These are phyloP conservation scores for Deinandra increscens DNA, from an alignment of 129 eudicot genomes.

Conservation along the genomic window DNA sequence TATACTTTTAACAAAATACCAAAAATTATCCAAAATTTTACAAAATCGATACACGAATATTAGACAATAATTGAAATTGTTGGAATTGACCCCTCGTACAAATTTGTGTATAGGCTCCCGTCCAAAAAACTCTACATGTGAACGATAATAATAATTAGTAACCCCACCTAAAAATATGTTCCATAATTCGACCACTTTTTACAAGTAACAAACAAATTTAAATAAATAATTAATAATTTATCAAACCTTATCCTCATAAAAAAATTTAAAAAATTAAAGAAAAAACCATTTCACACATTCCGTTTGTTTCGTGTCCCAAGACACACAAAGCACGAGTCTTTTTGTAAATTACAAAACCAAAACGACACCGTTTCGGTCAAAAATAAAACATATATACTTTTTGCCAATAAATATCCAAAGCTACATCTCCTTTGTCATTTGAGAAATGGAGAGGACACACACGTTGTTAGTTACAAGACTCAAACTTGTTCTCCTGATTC, in stretches of 20 bases:
- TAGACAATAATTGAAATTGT: neutral
- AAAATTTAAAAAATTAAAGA: neutral
- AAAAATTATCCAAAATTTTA: constrained; percentile 25
- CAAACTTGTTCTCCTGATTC: constrained; percentile 24
- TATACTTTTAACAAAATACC: neutral
- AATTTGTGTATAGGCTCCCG: constrained; percentile 29
- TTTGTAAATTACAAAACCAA: constrained; percentile 1
- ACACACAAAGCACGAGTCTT: neutral
- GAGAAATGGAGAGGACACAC: constrained; percentile 35
- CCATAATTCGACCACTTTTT: neutral
- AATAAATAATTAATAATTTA: neutral
- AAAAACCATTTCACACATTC: neutral
- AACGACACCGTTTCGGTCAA: neutral
- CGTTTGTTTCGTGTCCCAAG: neutral
- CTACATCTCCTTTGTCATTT: constrained; percentile 16
- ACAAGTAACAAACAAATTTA: neutral
- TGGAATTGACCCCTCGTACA: constrained; percentile 35
- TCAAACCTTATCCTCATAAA: neutral
- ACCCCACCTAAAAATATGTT: constrained; percentile 16
- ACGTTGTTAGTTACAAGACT: constrained; percentile 21
- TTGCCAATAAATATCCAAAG: neutral
- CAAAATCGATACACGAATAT: constrained; percentile 32
- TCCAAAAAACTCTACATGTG: constrained; percentile 34
- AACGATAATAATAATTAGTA: constrained; percentile 7
- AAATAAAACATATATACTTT: neutral